Base-by-base conservation (phyloP, 352 stramenopile genomes). In the Globisporangium ultimum region DNA sequence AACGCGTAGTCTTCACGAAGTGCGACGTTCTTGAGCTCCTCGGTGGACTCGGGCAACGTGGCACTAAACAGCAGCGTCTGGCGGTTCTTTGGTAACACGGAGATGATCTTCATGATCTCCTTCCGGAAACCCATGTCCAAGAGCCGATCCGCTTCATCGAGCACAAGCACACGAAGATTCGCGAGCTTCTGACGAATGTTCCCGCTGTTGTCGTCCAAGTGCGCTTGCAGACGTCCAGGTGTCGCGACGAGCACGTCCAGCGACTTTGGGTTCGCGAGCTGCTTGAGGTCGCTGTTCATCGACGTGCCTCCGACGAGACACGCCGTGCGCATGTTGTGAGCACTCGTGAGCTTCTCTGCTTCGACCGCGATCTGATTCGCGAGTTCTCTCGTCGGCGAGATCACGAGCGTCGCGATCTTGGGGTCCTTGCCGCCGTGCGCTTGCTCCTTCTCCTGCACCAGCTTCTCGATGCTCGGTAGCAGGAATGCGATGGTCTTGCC, bases 21-120 rank as follows among this genome's bases (percentile, higher is more conserved):
- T 42, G 92, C 88, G 17, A 98, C 68, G 18, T 70, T 66, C 67
- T 97, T 90, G 24, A 98, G 87, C 42, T 84, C 68, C 60, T 91
- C 70, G 2, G 98, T 82, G 15, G 85, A 88, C 14, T 68, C 72
- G 8, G 95, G 91, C 22, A 98, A 71, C 22, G 96, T 99, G 22
- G 97, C 96, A 34, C 89, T 98, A 66, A 98, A 99, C 5, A 99
- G 72, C n/a, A 99, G 78, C 28, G 94, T 98, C 71, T 98, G 96
- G 18, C 96, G 86, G 42, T 86, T 21, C 53, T 67, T 67, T 1
- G 78, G 78, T 36, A 89, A 45, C 38, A 59, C 74, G 18, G 56
- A 66, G 20, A 92, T 83, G 53, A 99, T 98, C 56, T 84, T 80
- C 59, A 93, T 83, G 61, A 98, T 96, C 56, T 98, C 89, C 1